Evolutionary conservation across 306 rosid genomes (phyloP).

Genomic region (Adenanthera pavonina): DNA sequence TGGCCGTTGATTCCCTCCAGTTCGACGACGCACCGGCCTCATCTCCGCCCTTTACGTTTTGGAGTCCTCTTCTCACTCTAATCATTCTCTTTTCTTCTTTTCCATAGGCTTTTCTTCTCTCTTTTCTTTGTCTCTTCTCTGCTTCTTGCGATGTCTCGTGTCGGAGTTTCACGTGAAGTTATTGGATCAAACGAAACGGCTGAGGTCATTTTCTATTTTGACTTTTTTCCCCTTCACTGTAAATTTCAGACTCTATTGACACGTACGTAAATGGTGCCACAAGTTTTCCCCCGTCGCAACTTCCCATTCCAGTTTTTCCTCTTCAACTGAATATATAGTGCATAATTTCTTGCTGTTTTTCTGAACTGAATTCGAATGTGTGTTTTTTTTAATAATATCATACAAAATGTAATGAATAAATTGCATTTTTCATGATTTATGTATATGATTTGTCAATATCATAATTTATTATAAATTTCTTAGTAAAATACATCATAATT

Average conservation of each 20-base stretch:
- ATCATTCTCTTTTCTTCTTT: constrained; percentile 36
- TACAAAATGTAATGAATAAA: no score
- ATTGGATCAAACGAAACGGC: constrained; percentile 49
- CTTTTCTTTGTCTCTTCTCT: no score
- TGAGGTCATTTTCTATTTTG: not conserved
- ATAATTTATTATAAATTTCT: no score
- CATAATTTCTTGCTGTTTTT: not conserved
- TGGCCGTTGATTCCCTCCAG: constrained; percentile 79
- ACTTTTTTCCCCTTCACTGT: constrained; percentile 13
- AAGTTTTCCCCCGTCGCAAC: no score
- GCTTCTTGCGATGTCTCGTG: constrained; percentile 24
- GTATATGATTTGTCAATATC: no score
- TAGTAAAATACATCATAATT: no score
- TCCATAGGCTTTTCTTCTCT: not conserved
- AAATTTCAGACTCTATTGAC: not conserved
- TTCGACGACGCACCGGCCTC: constrained; percentile 51
- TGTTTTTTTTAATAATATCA: no score
- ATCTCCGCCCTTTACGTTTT: constrained; percentile 33
- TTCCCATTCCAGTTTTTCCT: no score
- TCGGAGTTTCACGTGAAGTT: constrained; percentile 66
- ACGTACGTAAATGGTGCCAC: not conserved
- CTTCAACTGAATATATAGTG: not conserved
- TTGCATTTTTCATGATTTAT: no score
- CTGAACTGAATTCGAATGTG: no score
- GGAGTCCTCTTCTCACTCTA: constrained; percentile 44